Evolutionary conservation across 2,329 filamentous ascomycete genomes (phyloP), one percentile per base, ranked within the genome.

Genomic region (Aspergillus ibericus): DNA sequence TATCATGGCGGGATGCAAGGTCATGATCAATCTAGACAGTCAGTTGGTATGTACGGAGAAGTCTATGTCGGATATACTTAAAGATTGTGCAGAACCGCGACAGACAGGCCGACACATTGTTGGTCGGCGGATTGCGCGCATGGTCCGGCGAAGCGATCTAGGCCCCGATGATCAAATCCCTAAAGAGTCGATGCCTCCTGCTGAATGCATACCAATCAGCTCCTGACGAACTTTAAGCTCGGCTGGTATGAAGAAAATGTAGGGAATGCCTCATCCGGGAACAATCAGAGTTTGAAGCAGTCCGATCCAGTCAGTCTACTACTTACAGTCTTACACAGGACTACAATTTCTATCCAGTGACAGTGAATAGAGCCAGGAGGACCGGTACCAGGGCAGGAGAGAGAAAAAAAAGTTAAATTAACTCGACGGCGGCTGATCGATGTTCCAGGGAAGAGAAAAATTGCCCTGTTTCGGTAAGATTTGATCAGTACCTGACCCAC

Each of bases 401-500:
- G 25, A 47, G 5, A 27, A 47, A 10, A 27, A 29, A 48, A 18
- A 48, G 25, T 16, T 29, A 48, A 48, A 32, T 32, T 18, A 9
- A 18, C 13, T 27, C 27, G 42, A 47, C 42, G 20, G 22, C 42
- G 20, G 22, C 22, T 25, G 20, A 27, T 46, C 22, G 22, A 47
- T 16, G 22, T 16, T 16, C 25, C 44, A 16, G 44, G 44, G 25
- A n/a, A 5, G 32, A 42, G 34, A 40, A 42, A 53, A 38, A 34
- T 44, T 53, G 27, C 51, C 51, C 40, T 44, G 51, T 53, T 53
- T 38, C 51, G 40, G 51, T 53, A 53, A 53, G 51, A 53, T 53
- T 53, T 27, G 51, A 53, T 42, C 34, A 53, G 51, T 53, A 53
- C 51, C 51, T 29, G 51, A 53, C 51, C 51, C 51, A 53, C 51